Evolutionary conservation across 768 basidiomycete species (phyloP).

Genomic region (Auriscalpium orientale): DNA sequence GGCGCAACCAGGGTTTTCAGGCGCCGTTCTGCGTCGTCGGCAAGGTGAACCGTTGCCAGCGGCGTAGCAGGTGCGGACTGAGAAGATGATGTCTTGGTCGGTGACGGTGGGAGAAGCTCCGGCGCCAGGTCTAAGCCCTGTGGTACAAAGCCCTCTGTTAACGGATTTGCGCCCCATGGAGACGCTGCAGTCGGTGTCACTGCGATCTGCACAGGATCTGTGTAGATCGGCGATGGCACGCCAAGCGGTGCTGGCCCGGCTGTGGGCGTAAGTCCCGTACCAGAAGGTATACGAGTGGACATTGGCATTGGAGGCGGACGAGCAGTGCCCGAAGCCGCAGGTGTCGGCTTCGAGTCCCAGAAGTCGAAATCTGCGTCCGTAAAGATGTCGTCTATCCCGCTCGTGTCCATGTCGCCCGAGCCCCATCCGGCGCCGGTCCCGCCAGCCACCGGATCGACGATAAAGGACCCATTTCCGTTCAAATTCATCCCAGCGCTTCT

Average conservation of each 20-base stretch:
- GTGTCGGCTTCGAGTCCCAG: slow-evolving; percentile 50
- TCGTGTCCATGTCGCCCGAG: slow-evolving; percentile 18
- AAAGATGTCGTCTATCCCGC: slow-evolving; percentile 34
- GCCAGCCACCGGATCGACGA: slow-evolving; percentile 28
- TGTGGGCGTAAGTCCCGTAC: slow-evolving; percentile 22
- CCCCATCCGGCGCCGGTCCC: slow-evolving; percentile 18
- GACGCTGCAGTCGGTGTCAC: slow-evolving; percentile 23
- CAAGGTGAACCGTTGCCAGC: not conserved
- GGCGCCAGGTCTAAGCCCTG: slow-evolving; percentile 23
- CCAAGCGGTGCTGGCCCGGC: slow-evolving; percentile 26
- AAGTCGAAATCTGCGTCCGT: slow-evolving; percentile 89
- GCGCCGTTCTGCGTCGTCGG: slow-evolving; percentile 15
- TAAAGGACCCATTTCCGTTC: slow-evolving; percentile 39
- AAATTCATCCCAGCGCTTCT: slow-evolving; percentile 28
- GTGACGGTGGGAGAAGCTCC: slow-evolving; percentile 44
- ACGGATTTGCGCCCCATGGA: slow-evolving; percentile 23
- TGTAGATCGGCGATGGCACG: slow-evolving; percentile 27
- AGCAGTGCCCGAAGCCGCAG: slow-evolving; percentile 25
- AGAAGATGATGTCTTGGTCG: slow-evolving; percentile 39
- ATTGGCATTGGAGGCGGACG: slow-evolving; percentile 14
- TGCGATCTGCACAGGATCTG: slow-evolving; percentile 19
- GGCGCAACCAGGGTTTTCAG: slow-evolving; percentile 13
- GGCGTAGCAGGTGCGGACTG: slow-evolving; percentile 8
- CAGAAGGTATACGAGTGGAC: slow-evolving; percentile 11
- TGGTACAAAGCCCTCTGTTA: slow-evolving; percentile 7